Evolutionary conservation across 495 filamentous ascomycete species (phyloP).

Genomic region (Hyaloscypha finlandica): DNA sequence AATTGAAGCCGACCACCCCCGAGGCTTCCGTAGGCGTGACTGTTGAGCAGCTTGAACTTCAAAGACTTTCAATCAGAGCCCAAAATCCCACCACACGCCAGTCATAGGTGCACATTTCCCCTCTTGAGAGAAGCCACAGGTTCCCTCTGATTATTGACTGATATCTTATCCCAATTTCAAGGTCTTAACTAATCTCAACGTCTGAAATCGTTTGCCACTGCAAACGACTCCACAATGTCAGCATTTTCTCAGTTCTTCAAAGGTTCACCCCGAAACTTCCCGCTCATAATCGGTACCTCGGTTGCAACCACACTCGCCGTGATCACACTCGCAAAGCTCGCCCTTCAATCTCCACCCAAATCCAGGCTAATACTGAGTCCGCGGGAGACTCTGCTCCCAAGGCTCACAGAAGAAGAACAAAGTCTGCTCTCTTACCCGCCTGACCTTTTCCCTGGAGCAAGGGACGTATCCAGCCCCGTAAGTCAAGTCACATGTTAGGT

Average conservation of each 20-base stretch:
- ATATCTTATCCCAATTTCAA: background rate
- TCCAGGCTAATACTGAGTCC: slow-evolving; percentile 27
- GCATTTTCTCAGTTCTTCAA: background rate
- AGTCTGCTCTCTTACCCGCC: slow-evolving; percentile 67
- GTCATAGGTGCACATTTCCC: too few relatives aligned
- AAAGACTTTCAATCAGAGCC: too few relatives aligned
- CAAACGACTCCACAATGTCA: background rate
- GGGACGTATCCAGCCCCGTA: slow-evolving; percentile 68
- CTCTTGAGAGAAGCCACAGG: too few relatives aligned
- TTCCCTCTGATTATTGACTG: too few relatives aligned
- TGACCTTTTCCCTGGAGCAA: slow-evolving; percentile 70
- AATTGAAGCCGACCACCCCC: background rate
- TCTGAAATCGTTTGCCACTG: background rate
- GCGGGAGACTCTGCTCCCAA: slow-evolving; percentile 42
- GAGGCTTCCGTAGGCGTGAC: background rate
- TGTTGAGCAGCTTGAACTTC: too few relatives aligned
- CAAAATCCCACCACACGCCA: too few relatives aligned
- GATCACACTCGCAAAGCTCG: slow-evolving; percentile 14
- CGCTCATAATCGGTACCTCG: slow-evolving; percentile 20
- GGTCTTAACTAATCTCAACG: background rate
- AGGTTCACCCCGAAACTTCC: background rate
- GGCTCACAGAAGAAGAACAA: slow-evolving; percentile 49
- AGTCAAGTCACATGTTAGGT: slow-evolving; percentile 11
- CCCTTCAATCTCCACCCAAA: background rate
- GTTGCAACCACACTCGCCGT: slow-evolving; percentile 6